Percentiles rank a stretch among this genome's conserved stretches.
Evolutionary conservation across 768 basidiomycete species (phyloP).

Genomic region (Gloeopeniophorella convolvens): DNA sequence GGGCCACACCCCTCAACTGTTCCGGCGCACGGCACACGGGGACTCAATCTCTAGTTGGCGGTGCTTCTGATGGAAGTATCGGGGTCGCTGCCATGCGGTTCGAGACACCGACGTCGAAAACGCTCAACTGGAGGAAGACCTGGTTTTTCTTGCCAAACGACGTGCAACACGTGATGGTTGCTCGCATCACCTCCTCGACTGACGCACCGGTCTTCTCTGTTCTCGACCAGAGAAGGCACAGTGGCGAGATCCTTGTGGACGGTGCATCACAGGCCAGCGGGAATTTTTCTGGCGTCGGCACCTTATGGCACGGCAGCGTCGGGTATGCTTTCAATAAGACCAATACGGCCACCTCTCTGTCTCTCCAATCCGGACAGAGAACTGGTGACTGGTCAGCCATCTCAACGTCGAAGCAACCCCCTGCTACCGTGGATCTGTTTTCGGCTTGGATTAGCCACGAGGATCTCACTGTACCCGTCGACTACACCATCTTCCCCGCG

Average conservation of each 20-base stretch:
- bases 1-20: conserved; percentile 45
- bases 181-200: conserved; percentile 40
- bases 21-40: conserved; percentile 37
- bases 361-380: conserved; percentile 37
- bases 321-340: conserved; percentile 46
- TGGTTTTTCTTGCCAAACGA: conserved; percentile 64
- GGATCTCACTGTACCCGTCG: conserved; percentile 27
- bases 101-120: conserved; percentile 48
- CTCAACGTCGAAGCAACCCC: conserved; percentile 53
- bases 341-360: conserved; percentile 26
- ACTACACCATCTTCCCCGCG: conserved; percentile 51
- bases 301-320: conserved; percentile 55
- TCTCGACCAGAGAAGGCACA: conserved; percentile 50
- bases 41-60: conserved; percentile 51
- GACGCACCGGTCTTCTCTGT: conserved; percentile 49
- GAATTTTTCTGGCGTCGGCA: conserved; percentile 28
- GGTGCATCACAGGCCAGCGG: conserved; percentile 21
- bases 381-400: conserved; percentile 54
- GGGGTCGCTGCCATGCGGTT: conserved; percentile 58
- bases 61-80: conserved; percentile 46
- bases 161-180: conserved; percentile 53
- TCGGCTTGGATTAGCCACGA: conserved; percentile 47
- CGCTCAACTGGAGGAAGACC: conserved; percentile 55
- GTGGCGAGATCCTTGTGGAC: conserved; percentile 38
- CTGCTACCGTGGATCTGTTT: conserved; percentile 49